These are phyloP conservation scores for Saccharomycopsis hybrid DNA, from an alignment of 1,139 yeast genomes.

Conservation along the genomic window DNA sequence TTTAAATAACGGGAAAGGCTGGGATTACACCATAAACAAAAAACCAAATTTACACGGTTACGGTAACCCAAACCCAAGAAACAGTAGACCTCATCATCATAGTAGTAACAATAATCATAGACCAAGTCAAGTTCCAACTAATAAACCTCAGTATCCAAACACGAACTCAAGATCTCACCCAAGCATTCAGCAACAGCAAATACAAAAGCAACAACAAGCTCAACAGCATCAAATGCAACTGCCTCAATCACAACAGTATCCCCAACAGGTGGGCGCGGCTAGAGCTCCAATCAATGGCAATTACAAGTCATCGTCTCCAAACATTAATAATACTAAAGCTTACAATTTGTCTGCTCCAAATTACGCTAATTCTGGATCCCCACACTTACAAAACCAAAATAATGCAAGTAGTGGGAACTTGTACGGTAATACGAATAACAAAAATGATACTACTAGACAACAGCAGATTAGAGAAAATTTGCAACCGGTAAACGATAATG, in stretches of 20 bases:
- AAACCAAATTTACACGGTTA: conserved; percentile 90
- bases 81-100: conserved; percentile 35
- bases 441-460: conserved; percentile 10
- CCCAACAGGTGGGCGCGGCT: neutral
- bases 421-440: neutral
- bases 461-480: conserved; percentile 20
- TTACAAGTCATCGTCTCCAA: conserved; percentile 15
- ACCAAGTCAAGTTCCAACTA: conserved; percentile 19
- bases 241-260: conserved; percentile 4
- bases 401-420: neutral
- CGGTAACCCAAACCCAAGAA: conserved; percentile 62
- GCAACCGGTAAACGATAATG: conserved; percentile 18
- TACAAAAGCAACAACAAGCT: conserved; percentile 22
- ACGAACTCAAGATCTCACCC: conserved; percentile 25
- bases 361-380: neutral
- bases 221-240: conserved; percentile 22
- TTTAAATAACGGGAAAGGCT: conserved; percentile 85
- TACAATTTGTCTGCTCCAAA: conserved; percentile 21
- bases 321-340: conserved; percentile 26
- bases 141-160: conserved; percentile 23
- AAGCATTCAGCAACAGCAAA: conserved; percentile 23
- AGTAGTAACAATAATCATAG: conserved; percentile 29
- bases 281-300: neutral
- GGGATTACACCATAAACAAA: conserved; percentile 78
- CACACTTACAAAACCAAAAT: neutral